A percentile compares a stretch with the other conserved stretches of the same genome.
Conservation (phyloP, 257 asterid species). For the Ilex aquifolium region DNA sequence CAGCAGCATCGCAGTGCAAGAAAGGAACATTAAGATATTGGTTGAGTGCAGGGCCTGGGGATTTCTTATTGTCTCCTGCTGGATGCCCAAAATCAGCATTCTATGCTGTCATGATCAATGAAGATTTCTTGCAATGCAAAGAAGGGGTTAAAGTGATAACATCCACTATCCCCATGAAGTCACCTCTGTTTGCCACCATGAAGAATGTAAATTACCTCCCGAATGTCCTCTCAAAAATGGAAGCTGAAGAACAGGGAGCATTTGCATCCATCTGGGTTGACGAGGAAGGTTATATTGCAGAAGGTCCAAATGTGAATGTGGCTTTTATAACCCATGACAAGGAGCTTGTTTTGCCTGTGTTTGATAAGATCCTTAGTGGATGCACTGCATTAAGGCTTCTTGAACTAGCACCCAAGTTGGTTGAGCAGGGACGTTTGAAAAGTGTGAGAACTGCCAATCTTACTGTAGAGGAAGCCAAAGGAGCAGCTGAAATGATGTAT, state of each 20-base stretch:
- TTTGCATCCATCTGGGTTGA: slow-evolving; percentile 76
- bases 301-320: slow-evolving; percentile 91
- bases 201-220: slow-evolving; percentile 94
- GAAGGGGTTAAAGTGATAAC: slow-evolving; percentile 75
- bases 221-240: slow-evolving; percentile 71
- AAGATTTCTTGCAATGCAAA: slow-evolving; percentile 50
- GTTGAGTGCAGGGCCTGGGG: slow-evolving; percentile 85
- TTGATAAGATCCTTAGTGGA: slow-evolving; percentile 71
- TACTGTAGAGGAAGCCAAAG: slow-evolving; percentile 50
- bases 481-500: slow-evolving; percentile 71
- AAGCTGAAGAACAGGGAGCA: slow-evolving; percentile 79
- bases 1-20: slow-evolving; percentile 58
- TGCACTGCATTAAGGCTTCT: slow-evolving; percentile 87
- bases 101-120: slow-evolving; percentile 75
- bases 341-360: slow-evolving; percentile 65
- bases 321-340: slow-evolving; percentile 56
- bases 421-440: slow-evolving; percentile 53
- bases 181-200: slow-evolving; percentile 70
- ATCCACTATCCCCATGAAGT: slow-evolving; percentile 70
- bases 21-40: slow-evolving; percentile 75
- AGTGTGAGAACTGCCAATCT: slow-evolving; percentile 40
- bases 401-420: slow-evolving; percentile 61
- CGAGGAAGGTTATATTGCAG: slow-evolving; percentile 67
- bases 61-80: slow-evolving; percentile 70
- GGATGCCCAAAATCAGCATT: slow-evolving; percentile 69